Conservation (phyloP, 495 filamentous ascomycete species). For the Paragyromitra xinjiangensis region DNA sequence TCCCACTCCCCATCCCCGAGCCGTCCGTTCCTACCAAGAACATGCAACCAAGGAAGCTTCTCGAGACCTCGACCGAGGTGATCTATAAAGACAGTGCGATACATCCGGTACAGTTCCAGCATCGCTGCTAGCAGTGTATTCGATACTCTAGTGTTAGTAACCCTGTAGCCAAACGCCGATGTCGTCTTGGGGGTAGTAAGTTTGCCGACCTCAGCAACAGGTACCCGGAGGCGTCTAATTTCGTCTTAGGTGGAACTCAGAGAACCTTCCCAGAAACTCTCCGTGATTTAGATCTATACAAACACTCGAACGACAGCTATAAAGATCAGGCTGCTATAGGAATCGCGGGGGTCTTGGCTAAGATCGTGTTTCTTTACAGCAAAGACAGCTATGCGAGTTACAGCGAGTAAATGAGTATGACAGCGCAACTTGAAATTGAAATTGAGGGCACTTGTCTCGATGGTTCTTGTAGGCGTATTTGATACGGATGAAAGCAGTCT, state of each 20-base stretch:
- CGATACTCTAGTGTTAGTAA: neutral
- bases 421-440: neutral
- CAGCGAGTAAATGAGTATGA: neutral
- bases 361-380: neutral
- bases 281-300: no score
- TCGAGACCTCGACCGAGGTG: neutral
- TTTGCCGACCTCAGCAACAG: no score
- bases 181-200: no score
- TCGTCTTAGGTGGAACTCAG: no score
- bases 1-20: neutral
- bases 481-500: neutral
- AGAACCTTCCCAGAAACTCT: no score
- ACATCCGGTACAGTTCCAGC: neutral
- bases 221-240: no score
- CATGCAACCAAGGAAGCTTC: neutral
- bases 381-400: neutral
- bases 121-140: neutral
- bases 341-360: neutral
- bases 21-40: neutral
- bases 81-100: neutral
- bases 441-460: neutral
- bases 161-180: no score
- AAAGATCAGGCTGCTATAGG: neutral
- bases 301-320: neutral
- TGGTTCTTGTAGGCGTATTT: neutral